Evolutionary conservation across 129 eudicot species (phyloP).

Genomic region (Mikania micrantha): DNA sequence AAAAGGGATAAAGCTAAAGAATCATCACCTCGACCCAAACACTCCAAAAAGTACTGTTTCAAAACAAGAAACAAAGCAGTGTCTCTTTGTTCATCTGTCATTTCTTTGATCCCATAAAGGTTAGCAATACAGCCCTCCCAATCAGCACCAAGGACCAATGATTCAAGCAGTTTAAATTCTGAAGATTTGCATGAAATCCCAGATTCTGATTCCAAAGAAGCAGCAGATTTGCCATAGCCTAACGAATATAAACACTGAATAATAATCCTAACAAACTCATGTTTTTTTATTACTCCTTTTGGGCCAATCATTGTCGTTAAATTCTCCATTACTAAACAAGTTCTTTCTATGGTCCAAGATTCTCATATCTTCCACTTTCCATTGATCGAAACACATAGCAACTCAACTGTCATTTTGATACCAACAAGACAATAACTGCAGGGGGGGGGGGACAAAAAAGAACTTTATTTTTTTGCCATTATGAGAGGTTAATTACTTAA

Average conservation of each 20-base stretch:
- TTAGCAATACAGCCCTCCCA: constrained; percentile 66
- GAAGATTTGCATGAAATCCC: constrained; percentile 48
- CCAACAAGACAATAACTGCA: background rate
- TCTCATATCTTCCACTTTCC: constrained; percentile 26
- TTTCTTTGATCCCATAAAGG: constrained; percentile 38
- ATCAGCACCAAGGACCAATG: constrained; percentile 41
- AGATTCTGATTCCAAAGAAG: constrained; percentile 81
- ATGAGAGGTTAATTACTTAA: background rate
- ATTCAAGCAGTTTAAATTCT: constrained; percentile 57
- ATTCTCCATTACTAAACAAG: constrained; percentile 44
- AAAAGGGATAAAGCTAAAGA: constrained; percentile 51
- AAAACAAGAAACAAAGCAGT: constrained; percentile 66
- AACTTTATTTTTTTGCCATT: background rate
- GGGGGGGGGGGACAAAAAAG: too few relatives aligned
- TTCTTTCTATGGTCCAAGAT: constrained; percentile 23
- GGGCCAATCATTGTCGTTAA: constrained; percentile 35
- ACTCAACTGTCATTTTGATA: constrained; percentile 10
- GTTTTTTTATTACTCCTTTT: constrained; percentile 58
- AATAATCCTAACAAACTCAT: constrained; percentile 69
- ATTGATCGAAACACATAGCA: constrained; percentile 9
- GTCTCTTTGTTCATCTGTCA: constrained; percentile 67
- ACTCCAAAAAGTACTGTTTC: constrained; percentile 66
- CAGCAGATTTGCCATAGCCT: constrained; percentile 63
- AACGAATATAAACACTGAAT: constrained; percentile 72
- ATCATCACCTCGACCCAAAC: constrained; percentile 57